Evolutionary conservation across 164 flowering plant species (phyloP).

Genomic region (Umbilicus rupestris): DNA sequence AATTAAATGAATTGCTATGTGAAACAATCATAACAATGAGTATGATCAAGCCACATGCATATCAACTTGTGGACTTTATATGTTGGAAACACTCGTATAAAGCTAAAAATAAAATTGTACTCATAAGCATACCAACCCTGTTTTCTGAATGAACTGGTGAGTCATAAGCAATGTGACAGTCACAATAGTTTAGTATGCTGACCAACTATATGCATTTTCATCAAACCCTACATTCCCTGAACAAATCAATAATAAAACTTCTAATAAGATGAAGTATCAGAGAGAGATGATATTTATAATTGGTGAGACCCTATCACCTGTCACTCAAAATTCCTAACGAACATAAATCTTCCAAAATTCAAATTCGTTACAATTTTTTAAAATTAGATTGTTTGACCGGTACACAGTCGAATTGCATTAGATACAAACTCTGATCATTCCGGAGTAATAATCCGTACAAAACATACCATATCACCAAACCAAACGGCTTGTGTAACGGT

Average conservation of each 20-base stretch:
- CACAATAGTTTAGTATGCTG: background rate
- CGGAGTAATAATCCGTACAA: too few relatives aligned
- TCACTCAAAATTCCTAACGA: background rate
- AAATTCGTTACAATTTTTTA: background rate
- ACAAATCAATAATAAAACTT: background rate
- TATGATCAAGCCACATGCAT: background rate
- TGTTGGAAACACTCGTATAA: background rate
- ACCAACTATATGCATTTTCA: background rate
- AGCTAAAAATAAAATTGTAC: too few relatives aligned
- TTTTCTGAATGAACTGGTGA: background rate
- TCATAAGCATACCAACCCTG: background rate
- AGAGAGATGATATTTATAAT: background rate
- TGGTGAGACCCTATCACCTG: background rate
- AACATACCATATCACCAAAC: too few relatives aligned
- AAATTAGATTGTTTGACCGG: background rate
- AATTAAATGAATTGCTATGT: background rate
- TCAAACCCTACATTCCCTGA: background rate
- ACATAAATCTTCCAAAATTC: background rate
- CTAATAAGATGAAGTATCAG: background rate
- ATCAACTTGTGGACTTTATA: background rate
- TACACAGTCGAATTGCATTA: background rate
- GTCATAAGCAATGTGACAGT: background rate
- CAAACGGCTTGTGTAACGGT: too few relatives aligned
- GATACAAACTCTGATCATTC: background rate
- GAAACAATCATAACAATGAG: background rate